Conservation (phyloP, 2,329 filamentous ascomycete species). For the Metarhizium humberi region DNA sequence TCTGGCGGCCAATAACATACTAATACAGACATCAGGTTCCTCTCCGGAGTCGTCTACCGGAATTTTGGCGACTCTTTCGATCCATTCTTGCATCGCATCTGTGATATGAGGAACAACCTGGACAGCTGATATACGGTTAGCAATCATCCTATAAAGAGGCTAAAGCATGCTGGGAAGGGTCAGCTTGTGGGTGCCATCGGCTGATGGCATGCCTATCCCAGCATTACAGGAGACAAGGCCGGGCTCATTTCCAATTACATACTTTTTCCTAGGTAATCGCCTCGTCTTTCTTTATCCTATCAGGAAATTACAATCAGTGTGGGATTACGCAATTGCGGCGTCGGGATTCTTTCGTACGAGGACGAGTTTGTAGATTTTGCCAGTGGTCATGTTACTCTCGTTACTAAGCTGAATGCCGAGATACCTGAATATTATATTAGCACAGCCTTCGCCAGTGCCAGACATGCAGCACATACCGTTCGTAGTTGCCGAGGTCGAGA, state of each 20-base stretch:
- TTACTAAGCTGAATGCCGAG: constrained; percentile 71
- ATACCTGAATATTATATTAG: constrained; percentile 35
- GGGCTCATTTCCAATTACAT: background rate
- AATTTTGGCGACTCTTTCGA: constrained; percentile 74
- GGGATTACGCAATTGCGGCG: background rate
- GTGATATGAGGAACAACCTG: constrained; percentile 92
- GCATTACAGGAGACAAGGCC: background rate
- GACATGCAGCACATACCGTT: constrained; percentile 23
- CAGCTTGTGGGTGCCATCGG: background rate
- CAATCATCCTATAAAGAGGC: background rate
- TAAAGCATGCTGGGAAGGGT: background rate
- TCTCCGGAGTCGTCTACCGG: constrained; percentile 78
- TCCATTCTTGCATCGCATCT: constrained; percentile 86
- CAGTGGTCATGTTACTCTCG: constrained; percentile 95
- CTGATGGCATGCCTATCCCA: background rate
- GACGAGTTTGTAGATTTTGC: constrained; percentile 88
- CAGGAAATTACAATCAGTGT: constrained; percentile 3
- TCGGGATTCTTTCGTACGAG: constrained; percentile 31
- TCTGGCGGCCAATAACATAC: constrained; percentile 34
- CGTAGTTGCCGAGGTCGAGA: constrained; percentile 49
- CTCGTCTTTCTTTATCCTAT: constrained; percentile 48
- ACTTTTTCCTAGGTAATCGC: constrained; percentile 74
- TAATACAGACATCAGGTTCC: constrained; percentile 86
- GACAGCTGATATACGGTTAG: constrained; percentile 35
- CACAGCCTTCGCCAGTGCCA: background rate